phyloP scores from a whole-genome alignment of 2,329 filamentous ascomycete species.

The Botrytis tulipae region DNA sequence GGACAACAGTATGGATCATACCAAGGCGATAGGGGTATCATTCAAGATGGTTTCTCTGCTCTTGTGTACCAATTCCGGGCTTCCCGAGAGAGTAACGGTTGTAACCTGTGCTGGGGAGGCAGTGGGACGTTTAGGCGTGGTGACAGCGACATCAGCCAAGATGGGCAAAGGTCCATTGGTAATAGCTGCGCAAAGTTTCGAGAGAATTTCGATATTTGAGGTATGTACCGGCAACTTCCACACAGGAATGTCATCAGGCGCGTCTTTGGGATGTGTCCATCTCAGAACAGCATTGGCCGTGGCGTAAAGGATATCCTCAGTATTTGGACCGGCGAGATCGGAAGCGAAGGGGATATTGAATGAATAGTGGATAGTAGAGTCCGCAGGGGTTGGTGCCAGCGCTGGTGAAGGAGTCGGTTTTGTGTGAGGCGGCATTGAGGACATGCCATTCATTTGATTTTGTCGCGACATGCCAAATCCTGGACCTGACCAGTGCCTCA shows the following conservation, averaged over 20 bases:
- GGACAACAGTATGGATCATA: conserved; percentile 49
- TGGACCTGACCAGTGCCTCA: conserved; percentile 67
- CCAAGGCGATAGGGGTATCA: conserved; percentile 87
- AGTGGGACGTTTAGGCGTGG: conserved; percentile 70
- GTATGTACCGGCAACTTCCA: conserved; percentile 90
- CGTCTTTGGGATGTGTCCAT: conserved; percentile 91
- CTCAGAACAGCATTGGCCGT: conserved; percentile 82
- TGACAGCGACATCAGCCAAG: conserved; percentile 80
- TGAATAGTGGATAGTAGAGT: conserved; percentile 82
- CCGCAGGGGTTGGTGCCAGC: conserved; percentile 67
- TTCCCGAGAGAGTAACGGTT: conserved; percentile 87
- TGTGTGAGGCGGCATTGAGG: conserved; percentile 52
- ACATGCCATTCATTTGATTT: conserved; percentile 41
- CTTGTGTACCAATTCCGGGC: conserved; percentile 83
- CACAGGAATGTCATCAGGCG: conserved; percentile 77
- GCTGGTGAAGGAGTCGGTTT: conserved; percentile 56
- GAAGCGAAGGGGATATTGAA: conserved; percentile 98
- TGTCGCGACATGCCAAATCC: conserved; percentile 62
- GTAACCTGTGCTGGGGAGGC: conserved; percentile 58
- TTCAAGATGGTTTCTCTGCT: conserved; percentile 87
- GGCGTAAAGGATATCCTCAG: conserved; percentile 91
- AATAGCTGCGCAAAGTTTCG: conserved; percentile 78
- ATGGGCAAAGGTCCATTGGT: conserved; percentile 68
- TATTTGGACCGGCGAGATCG: conserved; percentile 86
- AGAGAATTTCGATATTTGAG: conserved; percentile 78